Evolutionary conservation across 352 stramenopile genomes (phyloP).

Genomic region (Aphanomyces astaci): DNA sequence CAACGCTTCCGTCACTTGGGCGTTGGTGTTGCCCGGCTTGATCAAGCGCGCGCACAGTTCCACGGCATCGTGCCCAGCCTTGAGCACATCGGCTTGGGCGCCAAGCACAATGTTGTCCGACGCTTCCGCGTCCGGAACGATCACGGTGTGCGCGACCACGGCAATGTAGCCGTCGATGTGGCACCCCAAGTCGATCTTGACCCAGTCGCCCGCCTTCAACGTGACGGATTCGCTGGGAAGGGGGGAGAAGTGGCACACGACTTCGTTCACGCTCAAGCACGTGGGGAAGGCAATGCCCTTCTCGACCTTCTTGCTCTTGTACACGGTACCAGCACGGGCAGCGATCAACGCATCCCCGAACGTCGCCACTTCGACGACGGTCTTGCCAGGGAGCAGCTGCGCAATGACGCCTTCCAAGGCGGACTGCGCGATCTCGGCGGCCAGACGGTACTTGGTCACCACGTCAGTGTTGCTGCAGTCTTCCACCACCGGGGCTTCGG

Average conservation of each 20-base stretch:
- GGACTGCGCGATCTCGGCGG: constrained; percentile 97
- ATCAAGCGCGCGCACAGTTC: constrained; percentile 95
- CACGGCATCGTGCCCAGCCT: constrained; percentile 95
- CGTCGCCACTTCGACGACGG: constrained; percentile 94
- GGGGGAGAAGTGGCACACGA: constrained; percentile 98
- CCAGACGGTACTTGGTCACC: constrained; percentile 96
- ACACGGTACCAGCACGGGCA: constrained; percentile 86
- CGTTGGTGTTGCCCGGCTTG: constrained; percentile 95
- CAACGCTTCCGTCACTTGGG: constrained; percentile 92
- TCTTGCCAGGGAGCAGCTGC: constrained; percentile 90
- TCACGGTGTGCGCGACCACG: constrained; percentile 95
- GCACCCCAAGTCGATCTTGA: constrained; percentile 96
- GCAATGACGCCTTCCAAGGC: constrained; percentile 92
- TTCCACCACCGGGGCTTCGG: constrained; percentile 58
- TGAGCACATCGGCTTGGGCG: constrained; percentile 91
- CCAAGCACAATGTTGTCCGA: constrained; percentile 44
- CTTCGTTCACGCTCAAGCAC: constrained; percentile 98
- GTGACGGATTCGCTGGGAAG: constrained; percentile 79
- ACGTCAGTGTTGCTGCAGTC: constrained; percentile 89
- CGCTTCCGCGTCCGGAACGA: constrained; percentile 82
- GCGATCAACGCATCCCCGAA: constrained; percentile 81
- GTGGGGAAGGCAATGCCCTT: constrained; percentile 99
- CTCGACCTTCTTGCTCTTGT: constrained; percentile 96
- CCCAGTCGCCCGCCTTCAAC: constrained; percentile 78
- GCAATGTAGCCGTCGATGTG: constrained; percentile 99